phyloP scores from a whole-genome alignment of 1,284 basidiomycete genomes.

The Ustilago vetiveriae region DNA sequence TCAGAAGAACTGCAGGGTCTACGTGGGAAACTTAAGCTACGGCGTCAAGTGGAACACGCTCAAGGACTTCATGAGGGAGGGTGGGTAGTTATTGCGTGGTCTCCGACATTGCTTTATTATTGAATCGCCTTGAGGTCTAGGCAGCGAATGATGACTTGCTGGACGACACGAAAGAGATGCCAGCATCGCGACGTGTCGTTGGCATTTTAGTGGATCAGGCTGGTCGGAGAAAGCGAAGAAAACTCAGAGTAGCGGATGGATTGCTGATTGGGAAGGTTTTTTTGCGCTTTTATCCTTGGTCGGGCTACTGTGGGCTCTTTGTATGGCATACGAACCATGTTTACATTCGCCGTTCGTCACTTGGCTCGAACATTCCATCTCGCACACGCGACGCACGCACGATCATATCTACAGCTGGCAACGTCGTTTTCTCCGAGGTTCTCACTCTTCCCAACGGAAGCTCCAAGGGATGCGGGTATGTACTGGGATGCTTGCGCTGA shows the following conservation, averaged over 20 bases:
- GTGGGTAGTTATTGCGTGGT: conserved; percentile 46
- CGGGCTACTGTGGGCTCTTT: conserved; percentile 6
- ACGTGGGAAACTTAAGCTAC: conserved; percentile 97
- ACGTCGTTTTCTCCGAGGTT: conserved; percentile 98
- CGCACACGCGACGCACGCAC: no score
- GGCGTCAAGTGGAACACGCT: conserved; percentile 96
- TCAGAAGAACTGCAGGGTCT: conserved; percentile 96
- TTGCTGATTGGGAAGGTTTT: conserved; percentile 43
- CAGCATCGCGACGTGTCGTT: not conserved
- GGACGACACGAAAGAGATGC: not conserved
- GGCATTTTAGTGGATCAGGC: conserved; percentile 3
- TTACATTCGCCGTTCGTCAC: not conserved
- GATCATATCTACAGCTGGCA: conserved; percentile 51
- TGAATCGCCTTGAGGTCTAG: not conserved
- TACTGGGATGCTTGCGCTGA: not conserved
- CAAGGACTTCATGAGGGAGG: conserved; percentile 71
- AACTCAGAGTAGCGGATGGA: conserved; percentile 16
- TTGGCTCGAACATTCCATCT: not conserved
- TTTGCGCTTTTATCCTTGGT: conserved; percentile 32
- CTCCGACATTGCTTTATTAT: conserved; percentile 14
- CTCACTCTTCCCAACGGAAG: conserved; percentile 93
- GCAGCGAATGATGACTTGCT: not conserved
- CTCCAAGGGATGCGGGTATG: conserved; percentile 84
- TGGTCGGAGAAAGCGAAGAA: conserved; percentile 1
- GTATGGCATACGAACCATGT: not conserved